Evolutionary conservation across 2,329 filamentous ascomycete species (phyloP).

Genomic region (Dactylellina drechsleri): DNA sequence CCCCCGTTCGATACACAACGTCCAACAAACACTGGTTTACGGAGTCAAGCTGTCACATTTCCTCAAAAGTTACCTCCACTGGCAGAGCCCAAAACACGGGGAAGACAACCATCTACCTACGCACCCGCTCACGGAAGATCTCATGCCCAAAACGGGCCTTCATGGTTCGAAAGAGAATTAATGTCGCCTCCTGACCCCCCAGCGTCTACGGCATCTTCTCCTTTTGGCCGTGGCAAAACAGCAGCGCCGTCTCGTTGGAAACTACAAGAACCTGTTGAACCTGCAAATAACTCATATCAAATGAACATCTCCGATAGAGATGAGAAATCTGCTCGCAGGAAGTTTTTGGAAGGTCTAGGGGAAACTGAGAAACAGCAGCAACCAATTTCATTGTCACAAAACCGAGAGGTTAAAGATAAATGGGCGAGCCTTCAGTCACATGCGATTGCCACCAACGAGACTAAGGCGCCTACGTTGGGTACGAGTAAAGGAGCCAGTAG

Average conservation of each 20-base stretch:
- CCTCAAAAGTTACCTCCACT: no score
- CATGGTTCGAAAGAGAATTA: no score
- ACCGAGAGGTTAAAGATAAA: slow-evolving; percentile 9
- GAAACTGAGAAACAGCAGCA: slow-evolving; percentile 56
- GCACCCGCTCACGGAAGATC: background rate
- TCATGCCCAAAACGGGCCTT: no score
- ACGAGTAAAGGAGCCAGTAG: slow-evolving; percentile 4
- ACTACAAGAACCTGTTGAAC: no score
- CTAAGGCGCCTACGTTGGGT: background rate
- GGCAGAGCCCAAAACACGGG: no score
- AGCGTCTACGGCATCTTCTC: no score
- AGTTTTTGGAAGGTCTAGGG: slow-evolving; percentile 49
- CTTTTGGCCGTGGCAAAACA: no score
- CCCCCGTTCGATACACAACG: no score
- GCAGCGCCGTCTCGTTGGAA: no score
- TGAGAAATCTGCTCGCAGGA: slow-evolving; percentile 44
- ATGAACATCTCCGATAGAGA: slow-evolving; percentile 22
- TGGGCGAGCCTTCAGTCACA: slow-evolving; percentile 2
- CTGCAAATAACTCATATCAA: no score
- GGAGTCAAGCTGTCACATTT: background rate
- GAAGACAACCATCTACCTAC: background rate
- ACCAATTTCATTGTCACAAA: slow-evolving; percentile 2
- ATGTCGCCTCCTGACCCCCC: no score
- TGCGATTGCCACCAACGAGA: background rate
- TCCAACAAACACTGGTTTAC: no score